Conservation (phyloP, 306 rosid genomes). For the Lotus japonicus region DNA sequence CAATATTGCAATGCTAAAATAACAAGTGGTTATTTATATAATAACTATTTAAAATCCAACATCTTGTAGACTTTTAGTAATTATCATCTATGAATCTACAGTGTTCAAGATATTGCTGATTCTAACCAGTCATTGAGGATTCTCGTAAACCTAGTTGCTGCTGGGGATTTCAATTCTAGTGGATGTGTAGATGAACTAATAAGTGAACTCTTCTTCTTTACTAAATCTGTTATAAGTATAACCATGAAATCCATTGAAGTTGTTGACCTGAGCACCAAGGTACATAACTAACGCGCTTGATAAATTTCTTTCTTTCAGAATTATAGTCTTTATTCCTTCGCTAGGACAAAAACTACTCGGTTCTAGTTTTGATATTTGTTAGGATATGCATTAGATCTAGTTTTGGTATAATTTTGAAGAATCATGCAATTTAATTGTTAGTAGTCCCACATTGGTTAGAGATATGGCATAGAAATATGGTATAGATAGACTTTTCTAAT, state of each 20-base stretch:
- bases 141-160: slow-evolving; percentile 78
- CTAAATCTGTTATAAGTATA: slow-evolving; percentile 42
- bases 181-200: slow-evolving; percentile 58
- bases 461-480: too few relatives aligned
- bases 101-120: slow-evolving; percentile 54
- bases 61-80: too few relatives aligned
- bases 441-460: too few relatives aligned
- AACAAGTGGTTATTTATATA: not conserved
- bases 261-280: slow-evolving; percentile 64
- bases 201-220: slow-evolving; percentile 63
- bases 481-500: too few relatives aligned
- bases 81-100: slow-evolving; percentile 25
- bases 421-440: not conserved
- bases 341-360: not conserved
- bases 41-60: not conserved
- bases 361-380: not conserved
- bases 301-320: slow-evolving; percentile 18
- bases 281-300: slow-evolving; percentile 18
- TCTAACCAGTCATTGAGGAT: slow-evolving; percentile 70
- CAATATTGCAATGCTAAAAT: not conserved
- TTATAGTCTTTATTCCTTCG: not conserved
- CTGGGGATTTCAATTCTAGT: slow-evolving; percentile 59
- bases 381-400: too few relatives aligned
- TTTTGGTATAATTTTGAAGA: not conserved
- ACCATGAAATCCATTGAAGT: slow-evolving; percentile 56